Base-by-base conservation (phyloP, 257 asterid species). In the Thymus quinquecostatus region DNA sequence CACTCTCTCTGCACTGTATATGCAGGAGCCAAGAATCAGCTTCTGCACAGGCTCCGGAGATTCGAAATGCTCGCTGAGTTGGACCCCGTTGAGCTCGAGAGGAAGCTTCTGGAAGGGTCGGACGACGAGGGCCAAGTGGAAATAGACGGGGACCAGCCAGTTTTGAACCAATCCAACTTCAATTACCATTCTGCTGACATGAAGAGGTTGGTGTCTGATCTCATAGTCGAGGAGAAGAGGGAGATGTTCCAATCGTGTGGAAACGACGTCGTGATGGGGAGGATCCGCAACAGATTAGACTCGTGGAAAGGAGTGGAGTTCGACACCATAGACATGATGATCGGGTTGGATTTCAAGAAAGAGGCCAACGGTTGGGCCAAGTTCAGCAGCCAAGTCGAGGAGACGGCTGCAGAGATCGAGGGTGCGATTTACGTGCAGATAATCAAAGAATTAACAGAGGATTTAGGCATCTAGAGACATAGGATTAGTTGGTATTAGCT, bases 21-120 rank as follows among this genome's bases (percentile, higher is more conserved):
- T 68, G 73, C 77, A 91, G 98, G 92, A 68, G 94, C 96, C 64
- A 88, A 88, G 36, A 89, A 89, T 74, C 89, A 87, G 72, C 97
- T 93, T 12, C n/a, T 91, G 53, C 29, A 68, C 82, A 80, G 89
- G 83, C 97, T 93, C 30, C 77, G 84, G 12, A 83, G 97, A 56
- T 93, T 91, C 12, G 97, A 89, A 76, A 84, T 70, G 55, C 88
- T 93, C 1, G 97, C 96, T 1, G 96, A 86, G 65, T 69, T 93
- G 70, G 95, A 91, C 72, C 96, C 97, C 1, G 64, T 89, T 30
- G 96, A 93, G 53, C 98, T 91, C 0, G 96, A 91, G 82, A 86
- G 87, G 68, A 82, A 82, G 64, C 76, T 88, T 76, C 63, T 84
- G 48, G 90, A 88, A 73, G 89, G 75, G 67, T 82, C 88, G 6